Evolutionary conservation across 2,329 filamentous ascomycete genomes (phyloP).

Genomic region (Leptoxyphium fumago): DNA sequence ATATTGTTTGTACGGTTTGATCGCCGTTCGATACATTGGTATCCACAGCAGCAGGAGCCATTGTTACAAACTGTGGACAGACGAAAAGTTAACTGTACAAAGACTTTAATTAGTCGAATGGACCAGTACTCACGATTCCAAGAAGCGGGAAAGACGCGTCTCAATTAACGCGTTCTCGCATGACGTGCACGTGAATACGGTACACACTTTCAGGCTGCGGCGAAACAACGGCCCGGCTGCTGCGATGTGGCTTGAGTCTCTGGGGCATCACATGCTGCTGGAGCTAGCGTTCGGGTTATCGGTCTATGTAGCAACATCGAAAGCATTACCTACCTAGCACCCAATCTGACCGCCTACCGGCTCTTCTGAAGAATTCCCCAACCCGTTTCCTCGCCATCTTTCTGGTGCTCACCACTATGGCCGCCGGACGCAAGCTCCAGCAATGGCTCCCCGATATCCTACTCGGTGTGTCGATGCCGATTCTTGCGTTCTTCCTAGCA

Average conservation of each 20-base stretch:
- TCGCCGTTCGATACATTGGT: conserved; percentile 15
- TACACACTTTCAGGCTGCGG: too few relatives aligned
- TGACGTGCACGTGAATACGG: too few relatives aligned
- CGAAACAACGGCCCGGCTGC: not conserved
- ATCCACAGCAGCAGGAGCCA: conserved; percentile 19
- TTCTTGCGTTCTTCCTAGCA: conserved; percentile 56
- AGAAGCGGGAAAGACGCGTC: too few relatives aligned
- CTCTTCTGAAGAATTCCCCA: too few relatives aligned
- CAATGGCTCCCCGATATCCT: conserved; percentile 1
- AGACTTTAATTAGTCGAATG: too few relatives aligned
- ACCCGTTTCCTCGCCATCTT: not conserved
- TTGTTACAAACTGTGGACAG: conserved; percentile 2
- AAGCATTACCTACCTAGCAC: not conserved
- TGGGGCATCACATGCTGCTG: not conserved
- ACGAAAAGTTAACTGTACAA: too few relatives aligned
- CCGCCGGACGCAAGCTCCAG: not conserved
- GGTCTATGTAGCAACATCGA: not conserved
- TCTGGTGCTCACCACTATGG: not conserved
- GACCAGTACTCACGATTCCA: too few relatives aligned
- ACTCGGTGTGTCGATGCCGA: conserved; percentile 27
- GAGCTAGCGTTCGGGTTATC: not conserved
- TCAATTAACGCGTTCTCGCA: too few relatives aligned
- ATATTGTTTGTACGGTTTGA: conserved; percentile 2
- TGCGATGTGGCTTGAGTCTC: not conserved
- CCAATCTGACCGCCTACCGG: too few relatives aligned